These are phyloP conservation scores for Clarireedia homoeocarpa DNA, from an alignment of 2,329 filamentous ascomycete species.

Conservation along the genomic window DNA sequence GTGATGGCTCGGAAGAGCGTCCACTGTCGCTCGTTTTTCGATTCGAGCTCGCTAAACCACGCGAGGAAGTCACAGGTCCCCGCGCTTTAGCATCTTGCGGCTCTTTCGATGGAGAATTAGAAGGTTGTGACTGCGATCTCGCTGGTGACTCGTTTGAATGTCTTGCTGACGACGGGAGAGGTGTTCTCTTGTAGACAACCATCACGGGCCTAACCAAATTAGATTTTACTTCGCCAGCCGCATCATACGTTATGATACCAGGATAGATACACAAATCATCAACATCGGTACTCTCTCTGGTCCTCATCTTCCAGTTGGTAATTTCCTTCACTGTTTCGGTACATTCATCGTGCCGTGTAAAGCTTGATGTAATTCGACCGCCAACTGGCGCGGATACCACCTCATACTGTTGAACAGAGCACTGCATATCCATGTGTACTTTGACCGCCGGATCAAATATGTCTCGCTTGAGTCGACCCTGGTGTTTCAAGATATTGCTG, in stretches of 20 bases:
- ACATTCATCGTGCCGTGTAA: not conserved
- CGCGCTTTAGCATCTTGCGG: not conserved
- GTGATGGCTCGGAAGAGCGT: not conserved
- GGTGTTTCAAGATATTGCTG: not conserved
- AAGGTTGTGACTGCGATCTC: not conserved
- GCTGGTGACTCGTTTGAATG: not conserved
- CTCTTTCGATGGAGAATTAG: not conserved
- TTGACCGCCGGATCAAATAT: not conserved
- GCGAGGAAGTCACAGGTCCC: not conserved
- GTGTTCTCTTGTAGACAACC: not conserved
- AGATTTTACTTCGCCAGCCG: not conserved
- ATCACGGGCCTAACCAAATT: not conserved
- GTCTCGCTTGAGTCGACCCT: not conserved
- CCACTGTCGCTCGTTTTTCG: not conserved
- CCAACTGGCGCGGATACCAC: not conserved
- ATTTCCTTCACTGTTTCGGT: not conserved
- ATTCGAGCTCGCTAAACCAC: not conserved
- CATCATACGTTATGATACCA: not conserved
- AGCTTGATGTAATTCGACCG: not conserved
- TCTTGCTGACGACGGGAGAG: not conserved
- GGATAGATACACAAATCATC: not conserved
- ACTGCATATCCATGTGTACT: not conserved
- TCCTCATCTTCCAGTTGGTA: not conserved
- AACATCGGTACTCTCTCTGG: not conserved
- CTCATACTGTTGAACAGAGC: not conserved